phyloP scores from a whole-genome alignment of 1,139 yeast genomes.

The Kodamaea arcana region DNA sequence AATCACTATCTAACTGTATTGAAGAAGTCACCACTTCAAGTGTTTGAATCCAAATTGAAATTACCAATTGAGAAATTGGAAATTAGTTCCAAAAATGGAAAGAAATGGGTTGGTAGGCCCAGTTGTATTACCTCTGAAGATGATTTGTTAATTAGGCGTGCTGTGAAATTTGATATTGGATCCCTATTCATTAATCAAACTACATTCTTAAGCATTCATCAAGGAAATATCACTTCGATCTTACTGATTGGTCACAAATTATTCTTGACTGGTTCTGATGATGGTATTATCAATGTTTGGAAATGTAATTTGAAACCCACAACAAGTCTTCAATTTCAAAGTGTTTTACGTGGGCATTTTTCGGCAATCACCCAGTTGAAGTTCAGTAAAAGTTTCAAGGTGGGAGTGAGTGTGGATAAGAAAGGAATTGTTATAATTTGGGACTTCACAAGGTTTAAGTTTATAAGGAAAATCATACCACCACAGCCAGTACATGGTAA shows the following conservation, averaged over 20 bases:
- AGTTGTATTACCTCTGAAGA: constrained; percentile 35
- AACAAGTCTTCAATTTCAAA: constrained; percentile 37
- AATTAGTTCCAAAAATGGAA: constrained; percentile 25
- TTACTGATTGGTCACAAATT: constrained; percentile 35
- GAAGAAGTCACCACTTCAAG: constrained; percentile 21
- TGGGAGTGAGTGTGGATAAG: constrained; percentile 48
- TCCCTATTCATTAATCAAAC: constrained; percentile 41
- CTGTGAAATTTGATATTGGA: constrained; percentile 25
- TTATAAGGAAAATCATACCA: constrained; percentile 39
- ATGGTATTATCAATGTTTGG: constrained; percentile 59
- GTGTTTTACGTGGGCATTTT: constrained; percentile 54
- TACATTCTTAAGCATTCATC: constrained; percentile 39
- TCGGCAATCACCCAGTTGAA: constrained; percentile 37
- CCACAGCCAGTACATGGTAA: constrained; percentile 14
- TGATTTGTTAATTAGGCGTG: constrained; percentile 36
- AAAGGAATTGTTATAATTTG: constrained; percentile 51
- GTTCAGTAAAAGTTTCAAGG: constrained; percentile 47
- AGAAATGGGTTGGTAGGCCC: constrained; percentile 48
- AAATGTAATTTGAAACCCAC: constrained; percentile 26
- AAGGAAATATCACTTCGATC: constrained; percentile 29
- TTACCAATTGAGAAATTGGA: constrained; percentile 39
- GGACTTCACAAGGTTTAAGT: constrained; percentile 53
- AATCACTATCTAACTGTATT: constrained; percentile 27
- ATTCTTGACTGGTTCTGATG: constrained; percentile 51
- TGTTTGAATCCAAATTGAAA: constrained; percentile 34